These are phyloP conservation scores for Saturnispora hagleri DNA, from an alignment of 805 yeast genomes.

Conservation along the genomic window DNA sequence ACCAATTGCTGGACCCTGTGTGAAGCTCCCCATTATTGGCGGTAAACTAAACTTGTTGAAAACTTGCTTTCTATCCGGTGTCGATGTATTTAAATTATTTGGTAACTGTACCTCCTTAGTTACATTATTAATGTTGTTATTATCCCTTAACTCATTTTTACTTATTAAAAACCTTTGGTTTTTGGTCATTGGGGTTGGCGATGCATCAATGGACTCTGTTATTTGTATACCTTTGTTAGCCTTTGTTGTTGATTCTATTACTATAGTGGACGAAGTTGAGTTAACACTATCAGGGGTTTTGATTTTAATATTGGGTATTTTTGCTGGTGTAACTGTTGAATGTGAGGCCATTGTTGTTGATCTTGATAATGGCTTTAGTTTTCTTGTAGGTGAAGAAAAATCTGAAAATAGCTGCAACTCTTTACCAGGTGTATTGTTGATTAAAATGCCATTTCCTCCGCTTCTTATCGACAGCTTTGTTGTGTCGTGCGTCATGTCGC, in stretches of 20 bases:
- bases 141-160: not conserved
- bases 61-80: not conserved
- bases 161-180: not conserved
- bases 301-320: not conserved
- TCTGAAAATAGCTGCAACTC: slow-evolving; percentile 1
- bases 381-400: not conserved
- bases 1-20: slow-evolving; percentile 2
- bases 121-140: not conserved
- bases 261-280: slow-evolving; percentile 30
- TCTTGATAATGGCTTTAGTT: slow-evolving; percentile 1
- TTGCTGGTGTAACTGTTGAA: not conserved
- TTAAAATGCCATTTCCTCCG: not conserved
- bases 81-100: not conserved
- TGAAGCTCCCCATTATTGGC: slow-evolving; percentile 3
- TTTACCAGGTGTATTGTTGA: not conserved
- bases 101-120: not conserved
- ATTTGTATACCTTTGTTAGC: not conserved
- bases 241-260: slow-evolving; percentile 21
- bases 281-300: slow-evolving; percentile 10
- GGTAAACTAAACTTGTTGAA: not conserved
- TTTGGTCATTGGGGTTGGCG: slow-evolving; percentile 29
- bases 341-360: slow-evolving; percentile 2
- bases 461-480: not conserved
- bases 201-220: slow-evolving; percentile 14
- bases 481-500: slow-evolving; percentile 3